Conservation (phyloP, 345 rosid species). For the Salix brachista region DNA sequence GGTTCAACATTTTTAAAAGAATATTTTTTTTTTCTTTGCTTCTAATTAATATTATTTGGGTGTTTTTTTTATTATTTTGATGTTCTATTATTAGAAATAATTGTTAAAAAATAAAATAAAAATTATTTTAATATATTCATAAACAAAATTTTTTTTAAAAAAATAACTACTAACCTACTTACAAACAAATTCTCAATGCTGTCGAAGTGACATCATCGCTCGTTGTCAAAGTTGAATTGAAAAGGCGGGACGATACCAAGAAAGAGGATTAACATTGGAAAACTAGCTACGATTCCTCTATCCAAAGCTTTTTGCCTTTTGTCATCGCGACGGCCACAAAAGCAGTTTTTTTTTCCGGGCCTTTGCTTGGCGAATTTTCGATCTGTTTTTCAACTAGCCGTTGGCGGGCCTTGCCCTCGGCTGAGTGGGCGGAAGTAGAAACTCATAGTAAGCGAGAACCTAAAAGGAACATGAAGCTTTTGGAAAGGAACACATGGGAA, state of each 20-base stretch:
- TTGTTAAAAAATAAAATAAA: no score
- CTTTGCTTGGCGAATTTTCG: no score
- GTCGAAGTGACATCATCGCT: neutral
- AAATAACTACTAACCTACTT: no score
- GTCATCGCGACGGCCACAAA: neutral
- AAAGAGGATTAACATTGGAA: neutral
- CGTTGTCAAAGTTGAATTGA: constrained; percentile 3
- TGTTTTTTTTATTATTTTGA: no score
- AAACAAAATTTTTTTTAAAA: no score
- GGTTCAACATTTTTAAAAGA: no score
- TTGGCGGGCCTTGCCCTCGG: neutral
- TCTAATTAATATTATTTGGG: no score
- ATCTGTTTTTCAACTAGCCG: neutral
- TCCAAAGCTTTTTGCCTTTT: neutral
- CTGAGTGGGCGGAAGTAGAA: neutral
- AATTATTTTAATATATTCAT: no score
- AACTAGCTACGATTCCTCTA: neutral
- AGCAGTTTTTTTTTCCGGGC: neutral
- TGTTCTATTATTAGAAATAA: no score
- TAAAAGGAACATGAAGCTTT: neutral
- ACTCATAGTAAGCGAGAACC: neutral
- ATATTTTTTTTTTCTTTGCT: no score
- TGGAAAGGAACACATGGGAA: neutral
- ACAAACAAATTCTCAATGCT: no score
- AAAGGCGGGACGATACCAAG: constrained; percentile 11